Percentiles rank a stretch among this genome's conserved stretches.
phyloP scores from a whole-genome alignment of 2,329 filamentous ascomycete genomes.

The Chaetomiaceae sp. region DNA sequence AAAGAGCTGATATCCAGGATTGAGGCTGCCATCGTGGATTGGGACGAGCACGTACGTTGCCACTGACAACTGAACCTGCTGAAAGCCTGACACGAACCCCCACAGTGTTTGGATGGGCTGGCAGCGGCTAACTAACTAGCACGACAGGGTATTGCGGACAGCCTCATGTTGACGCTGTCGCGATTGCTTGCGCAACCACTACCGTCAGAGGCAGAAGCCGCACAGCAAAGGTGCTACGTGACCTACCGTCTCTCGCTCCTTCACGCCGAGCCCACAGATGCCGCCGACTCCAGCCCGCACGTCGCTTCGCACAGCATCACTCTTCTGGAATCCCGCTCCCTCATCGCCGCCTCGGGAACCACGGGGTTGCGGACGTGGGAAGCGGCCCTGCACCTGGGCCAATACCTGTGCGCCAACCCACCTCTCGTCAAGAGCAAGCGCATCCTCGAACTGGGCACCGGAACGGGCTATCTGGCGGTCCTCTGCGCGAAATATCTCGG shows the following conservation, averaged over 20 bases:
- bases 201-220: slow-evolving; percentile 57
- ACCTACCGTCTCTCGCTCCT: slow-evolving; percentile 55
- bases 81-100: too few species aligned
- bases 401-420: slow-evolving; percentile 53
- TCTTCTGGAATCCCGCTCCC: slow-evolving; percentile 60
- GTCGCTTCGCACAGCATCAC: too few species aligned
- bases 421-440: slow-evolving; percentile 45
- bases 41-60: slow-evolving; percentile 86
- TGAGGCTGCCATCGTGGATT: slow-evolving; percentile 69
- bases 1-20: slow-evolving; percentile 66
- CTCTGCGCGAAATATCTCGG: slow-evolving; percentile 63
- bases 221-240: slow-evolving; percentile 67
- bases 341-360: slow-evolving; percentile 65
- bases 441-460: slow-evolving; percentile 67
- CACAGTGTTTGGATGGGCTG: too few species aligned
- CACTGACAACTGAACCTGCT: too few species aligned
- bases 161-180: slow-evolving; percentile 65
- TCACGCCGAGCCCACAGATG: slow-evolving; percentile 3
- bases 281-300: slow-evolving; percentile 17
- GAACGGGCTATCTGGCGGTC: slow-evolving; percentile 70
- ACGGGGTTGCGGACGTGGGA: slow-evolving; percentile 79
- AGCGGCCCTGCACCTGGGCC: slow-evolving; percentile 66
- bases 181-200: slow-evolving; percentile 57
- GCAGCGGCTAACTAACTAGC: neutral
- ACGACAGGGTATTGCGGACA: slow-evolving; percentile 73